These are phyloP conservation scores for Mucor velutinosus DNA, from an alignment of 371 early-diverging fungal species.

Conservation along the genomic window DNA sequence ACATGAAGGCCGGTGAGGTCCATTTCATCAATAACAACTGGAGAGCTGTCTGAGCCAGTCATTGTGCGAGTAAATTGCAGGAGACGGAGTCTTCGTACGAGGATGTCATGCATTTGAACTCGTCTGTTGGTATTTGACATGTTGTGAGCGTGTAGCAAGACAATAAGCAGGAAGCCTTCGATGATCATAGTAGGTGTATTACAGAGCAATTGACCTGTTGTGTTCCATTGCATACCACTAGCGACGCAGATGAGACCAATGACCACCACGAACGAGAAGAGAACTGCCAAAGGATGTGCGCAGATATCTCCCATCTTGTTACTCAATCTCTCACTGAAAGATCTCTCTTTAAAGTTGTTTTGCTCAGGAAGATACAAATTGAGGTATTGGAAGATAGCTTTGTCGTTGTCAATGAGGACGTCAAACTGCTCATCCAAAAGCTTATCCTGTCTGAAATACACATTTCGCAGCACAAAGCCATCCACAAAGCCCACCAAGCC, in stretches of 20 bases:
- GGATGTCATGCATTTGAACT: conserved; percentile 19
- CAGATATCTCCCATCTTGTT: conserved; percentile 19
- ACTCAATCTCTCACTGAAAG: conserved; percentile 7
- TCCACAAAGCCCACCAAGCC: conserved; percentile 30
- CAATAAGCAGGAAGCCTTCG: conserved; percentile 28
- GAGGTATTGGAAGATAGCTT: conserved; percentile 11
- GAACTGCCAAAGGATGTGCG: conserved; percentile 11
- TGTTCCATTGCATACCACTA: conserved; percentile 20
- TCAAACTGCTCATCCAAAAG: conserved; percentile 21
- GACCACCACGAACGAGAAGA: conserved; percentile 5
- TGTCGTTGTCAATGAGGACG: conserved; percentile 6
- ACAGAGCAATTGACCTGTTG: conserved; percentile 24
- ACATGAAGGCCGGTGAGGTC: not conserved
- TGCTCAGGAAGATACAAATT: conserved; percentile 9
- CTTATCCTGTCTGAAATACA: conserved; percentile 21
- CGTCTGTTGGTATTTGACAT: conserved; percentile 16
- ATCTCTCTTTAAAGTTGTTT: not conserved
- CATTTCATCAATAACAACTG: not conserved
- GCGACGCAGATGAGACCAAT: conserved; percentile 20
- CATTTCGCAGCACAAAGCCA: conserved; percentile 28
- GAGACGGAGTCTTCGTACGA: conserved; percentile 13
- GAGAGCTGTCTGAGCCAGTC: not conserved
- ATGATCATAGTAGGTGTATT: conserved; percentile 30
- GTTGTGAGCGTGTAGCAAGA: conserved; percentile 26
- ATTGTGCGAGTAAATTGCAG: conserved; percentile 3